phyloP scores from a whole-genome alignment of 805 yeast genomes.

The Zygosaccharomyces bailii region DNA sequence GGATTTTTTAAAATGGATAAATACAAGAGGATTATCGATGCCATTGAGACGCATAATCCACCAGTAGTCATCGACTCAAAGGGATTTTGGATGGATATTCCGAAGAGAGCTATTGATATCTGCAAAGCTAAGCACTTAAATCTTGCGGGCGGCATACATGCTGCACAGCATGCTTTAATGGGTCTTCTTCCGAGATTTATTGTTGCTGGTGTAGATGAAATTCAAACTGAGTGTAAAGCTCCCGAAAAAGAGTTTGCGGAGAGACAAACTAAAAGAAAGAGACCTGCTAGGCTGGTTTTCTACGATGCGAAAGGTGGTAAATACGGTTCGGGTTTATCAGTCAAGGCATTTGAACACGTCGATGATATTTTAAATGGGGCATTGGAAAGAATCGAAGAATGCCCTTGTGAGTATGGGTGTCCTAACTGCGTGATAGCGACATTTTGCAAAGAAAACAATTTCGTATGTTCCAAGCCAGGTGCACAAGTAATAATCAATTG shows the following conservation, averaged over 20 bases:
- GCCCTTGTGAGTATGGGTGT: slow-evolving; percentile 66
- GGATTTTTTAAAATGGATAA: slow-evolving; percentile 89
- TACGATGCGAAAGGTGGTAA: slow-evolving; percentile 81
- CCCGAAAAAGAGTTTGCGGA: slow-evolving; percentile 93
- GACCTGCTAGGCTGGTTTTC: slow-evolving; percentile 87
- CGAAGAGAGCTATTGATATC: slow-evolving; percentile 56
- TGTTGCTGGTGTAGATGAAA: slow-evolving; percentile 70
- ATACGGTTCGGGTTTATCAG: slow-evolving; percentile 73
- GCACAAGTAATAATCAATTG: slow-evolving; percentile 64
- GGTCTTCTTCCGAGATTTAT: slow-evolving; percentile 71
- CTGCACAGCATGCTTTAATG: slow-evolving; percentile 88
- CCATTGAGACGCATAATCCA: slow-evolving; percentile 88
- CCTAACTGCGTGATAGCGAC: slow-evolving; percentile 85
- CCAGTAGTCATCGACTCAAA: slow-evolving; percentile 66
- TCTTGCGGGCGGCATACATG: slow-evolving; percentile 92
- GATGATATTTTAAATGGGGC: slow-evolving; percentile 64
- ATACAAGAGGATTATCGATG: slow-evolving; percentile 77
- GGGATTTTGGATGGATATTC: slow-evolving; percentile 92
- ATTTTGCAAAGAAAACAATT: slow-evolving; percentile 73
- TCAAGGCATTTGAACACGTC: slow-evolving; percentile 75
- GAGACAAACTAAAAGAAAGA: slow-evolving; percentile 60
- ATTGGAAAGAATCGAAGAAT: slow-evolving; percentile 52
- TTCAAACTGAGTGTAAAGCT: slow-evolving; percentile 92
- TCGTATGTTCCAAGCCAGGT: slow-evolving; percentile 85
- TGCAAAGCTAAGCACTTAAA: slow-evolving; percentile 57